phyloP scores from a whole-genome alignment of 805 yeast genomes.

The Kuraishia floccosa region DNA sequence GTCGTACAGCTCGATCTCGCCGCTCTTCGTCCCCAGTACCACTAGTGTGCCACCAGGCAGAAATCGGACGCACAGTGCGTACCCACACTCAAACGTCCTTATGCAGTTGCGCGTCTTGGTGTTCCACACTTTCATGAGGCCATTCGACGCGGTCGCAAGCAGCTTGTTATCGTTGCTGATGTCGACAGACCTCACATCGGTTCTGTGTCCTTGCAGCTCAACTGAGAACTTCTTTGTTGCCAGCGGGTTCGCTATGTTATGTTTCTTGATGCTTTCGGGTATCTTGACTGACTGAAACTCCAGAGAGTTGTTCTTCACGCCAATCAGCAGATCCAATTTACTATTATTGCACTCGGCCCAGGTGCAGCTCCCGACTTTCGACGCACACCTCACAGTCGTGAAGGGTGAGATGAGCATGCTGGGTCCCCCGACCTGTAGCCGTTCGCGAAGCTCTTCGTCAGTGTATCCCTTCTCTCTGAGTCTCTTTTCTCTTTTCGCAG shows the following conservation, averaged over 20 bases:
- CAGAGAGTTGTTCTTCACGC: constrained; percentile 64
- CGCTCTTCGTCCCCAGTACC: constrained; percentile 81
- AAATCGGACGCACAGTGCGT: constrained; percentile 69
- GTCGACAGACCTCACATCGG: constrained; percentile 78
- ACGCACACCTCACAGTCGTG: constrained; percentile 50
- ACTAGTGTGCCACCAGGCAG: constrained; percentile 88
- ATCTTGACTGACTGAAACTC: constrained; percentile 51
- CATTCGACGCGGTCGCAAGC: constrained; percentile 85
- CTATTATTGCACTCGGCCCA: constrained; percentile 46
- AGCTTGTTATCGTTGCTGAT: constrained; percentile 72
- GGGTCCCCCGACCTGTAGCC: constrained; percentile 33
- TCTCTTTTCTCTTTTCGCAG: constrained; percentile 68
- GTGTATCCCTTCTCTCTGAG: constrained; percentile 57
- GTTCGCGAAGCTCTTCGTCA: constrained; percentile 46
- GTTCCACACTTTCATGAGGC: constrained; percentile 85
- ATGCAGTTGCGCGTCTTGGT: constrained; percentile 60
- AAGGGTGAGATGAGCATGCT: constrained; percentile 58
- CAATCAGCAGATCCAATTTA: constrained; percentile 45
- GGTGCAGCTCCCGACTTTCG: constrained; percentile 47
- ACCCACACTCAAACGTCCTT: constrained; percentile 82
- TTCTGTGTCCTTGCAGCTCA: constrained; percentile 79
- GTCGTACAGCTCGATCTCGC: constrained; percentile 76
- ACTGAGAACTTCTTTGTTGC: constrained; percentile 39
- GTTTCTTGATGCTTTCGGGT: constrained; percentile 47
- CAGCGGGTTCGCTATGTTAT: constrained; percentile 27